A percentile compares a stretch with the other conserved stretches of the same genome.
phyloP scores from a whole-genome alignment of 2,329 filamentous ascomycete genomes.

The Fusarium sp. region DNA sequence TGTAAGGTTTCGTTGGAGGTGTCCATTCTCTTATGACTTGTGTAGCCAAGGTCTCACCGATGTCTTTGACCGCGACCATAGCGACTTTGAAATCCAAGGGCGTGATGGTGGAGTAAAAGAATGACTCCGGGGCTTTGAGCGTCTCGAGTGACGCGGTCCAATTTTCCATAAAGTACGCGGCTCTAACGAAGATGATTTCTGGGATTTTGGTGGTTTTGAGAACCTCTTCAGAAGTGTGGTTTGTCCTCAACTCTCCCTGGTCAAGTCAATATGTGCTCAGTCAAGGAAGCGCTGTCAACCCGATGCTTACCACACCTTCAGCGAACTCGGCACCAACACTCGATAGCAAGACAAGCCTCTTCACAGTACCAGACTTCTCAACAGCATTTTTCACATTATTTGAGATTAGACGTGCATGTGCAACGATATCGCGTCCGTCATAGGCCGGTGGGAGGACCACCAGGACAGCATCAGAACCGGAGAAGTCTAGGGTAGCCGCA shows the following conservation, averaged over 20 bases:
- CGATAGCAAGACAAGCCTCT: constrained; percentile 49
- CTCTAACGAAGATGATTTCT: constrained; percentile 47
- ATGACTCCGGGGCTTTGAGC: no score
- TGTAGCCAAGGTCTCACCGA: no score
- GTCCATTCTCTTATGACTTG: no score
- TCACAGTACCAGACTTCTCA: constrained; percentile 44
- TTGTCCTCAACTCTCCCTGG: constrained; percentile 55
- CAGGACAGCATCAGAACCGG: constrained; percentile 48
- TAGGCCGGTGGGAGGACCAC: constrained; percentile 50
- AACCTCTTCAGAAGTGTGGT: constrained; percentile 51
- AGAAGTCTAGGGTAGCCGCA: constrained; percentile 49
- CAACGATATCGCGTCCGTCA: constrained; percentile 44
- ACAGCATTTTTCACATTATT: constrained; percentile 49
- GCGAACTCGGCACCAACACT: constrained; percentile 52
- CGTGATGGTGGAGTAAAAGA: no score
- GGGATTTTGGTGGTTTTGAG: constrained; percentile 32
- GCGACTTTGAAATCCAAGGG: no score
- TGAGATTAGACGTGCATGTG: constrained; percentile 37
- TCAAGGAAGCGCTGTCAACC: no score
- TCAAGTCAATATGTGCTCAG: constrained; percentile 32
- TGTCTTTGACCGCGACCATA: no score
- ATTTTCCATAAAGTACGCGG: no score
- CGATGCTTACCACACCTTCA: constrained; percentile 39
- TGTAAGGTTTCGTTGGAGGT: no score
- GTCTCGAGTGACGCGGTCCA: no score